Percentiles rank a stretch among this genome's conserved stretches.
These are phyloP conservation scores for Trichoderma oligosporum DNA, from an alignment of 2,329 filamentous ascomycete species.

Conservation along the genomic window DNA sequence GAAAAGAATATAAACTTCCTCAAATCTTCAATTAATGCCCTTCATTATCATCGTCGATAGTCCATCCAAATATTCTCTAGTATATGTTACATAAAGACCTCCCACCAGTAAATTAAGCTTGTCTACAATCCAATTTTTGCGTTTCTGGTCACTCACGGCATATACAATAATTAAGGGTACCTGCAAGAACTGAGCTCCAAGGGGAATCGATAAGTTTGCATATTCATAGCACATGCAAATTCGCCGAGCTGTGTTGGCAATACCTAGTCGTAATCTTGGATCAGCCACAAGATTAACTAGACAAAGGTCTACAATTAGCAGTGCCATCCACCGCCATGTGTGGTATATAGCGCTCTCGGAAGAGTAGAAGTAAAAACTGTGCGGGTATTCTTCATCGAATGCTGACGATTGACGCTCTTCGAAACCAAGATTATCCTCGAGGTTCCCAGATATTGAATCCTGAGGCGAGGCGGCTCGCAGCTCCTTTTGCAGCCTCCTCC, in stretches of 20 bases:
- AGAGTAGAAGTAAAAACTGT: neutral
- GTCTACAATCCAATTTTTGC: neutral
- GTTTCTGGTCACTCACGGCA: neutral
- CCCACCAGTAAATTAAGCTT: neutral
- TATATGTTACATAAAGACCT: neutral
- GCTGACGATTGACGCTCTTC: neutral
- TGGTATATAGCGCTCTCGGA: neutral
- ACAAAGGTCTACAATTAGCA: neutral
- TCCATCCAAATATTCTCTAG: neutral
- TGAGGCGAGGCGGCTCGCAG: neutral
- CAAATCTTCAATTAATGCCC: neutral
- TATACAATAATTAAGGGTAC: neutral
- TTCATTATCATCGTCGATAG: neutral
- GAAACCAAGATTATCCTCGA: neutral
- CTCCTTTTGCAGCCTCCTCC: neutral
- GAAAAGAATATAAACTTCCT: neutral
- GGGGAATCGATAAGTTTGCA: neutral
- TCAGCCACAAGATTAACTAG: neutral
- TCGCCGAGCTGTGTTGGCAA: neutral
- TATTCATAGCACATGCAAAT: neutral
- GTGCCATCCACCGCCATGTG: neutral
- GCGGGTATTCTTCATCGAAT: neutral
- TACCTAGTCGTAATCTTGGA: neutral
- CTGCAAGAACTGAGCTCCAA: neutral
- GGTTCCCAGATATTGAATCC: neutral